Percentiles rank a stretch among this genome's conserved stretches.
Evolutionary conservation across 2,329 filamentous ascomycete genomes (phyloP).

Genomic region (Harringtonia aguacate): DNA sequence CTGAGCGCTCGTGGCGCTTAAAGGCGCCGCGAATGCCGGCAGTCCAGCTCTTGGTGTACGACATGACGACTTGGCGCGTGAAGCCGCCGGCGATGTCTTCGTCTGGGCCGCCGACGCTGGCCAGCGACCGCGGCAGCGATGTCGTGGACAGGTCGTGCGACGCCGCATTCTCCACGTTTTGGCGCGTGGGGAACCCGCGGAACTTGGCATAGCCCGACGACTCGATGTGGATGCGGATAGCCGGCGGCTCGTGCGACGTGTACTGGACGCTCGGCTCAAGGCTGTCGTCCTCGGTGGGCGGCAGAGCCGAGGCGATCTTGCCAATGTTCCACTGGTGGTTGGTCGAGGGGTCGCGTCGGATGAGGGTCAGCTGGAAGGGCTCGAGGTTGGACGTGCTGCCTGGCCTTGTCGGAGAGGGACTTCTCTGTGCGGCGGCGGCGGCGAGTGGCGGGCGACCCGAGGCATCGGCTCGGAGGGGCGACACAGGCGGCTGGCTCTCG

Average conservation of each 20-base stretch:
- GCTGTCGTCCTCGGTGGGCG: conserved; percentile 16
- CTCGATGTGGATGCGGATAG: conserved; percentile 42
- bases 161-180: conserved; percentile 2
- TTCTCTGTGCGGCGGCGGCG: neutral
- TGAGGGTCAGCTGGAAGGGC: conserved; percentile 50
- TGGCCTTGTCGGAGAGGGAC: conserved; percentile 26
- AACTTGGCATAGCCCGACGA: conserved; percentile 48
- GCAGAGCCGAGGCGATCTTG: conserved; percentile 42
- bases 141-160: neutral
- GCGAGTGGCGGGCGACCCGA: neutral
- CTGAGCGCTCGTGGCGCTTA: conserved; percentile 14
- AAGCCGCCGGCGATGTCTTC: conserved; percentile 21
- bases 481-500: neutral
- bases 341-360: conserved; percentile 61
- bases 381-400: conserved; percentile 18
- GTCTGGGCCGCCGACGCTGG: neutral
- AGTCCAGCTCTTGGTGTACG: conserved; percentile 39
- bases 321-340: conserved; percentile 69
- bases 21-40: conserved; percentile 35
- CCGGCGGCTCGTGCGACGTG: conserved; percentile 21
- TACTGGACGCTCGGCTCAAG: neutral
- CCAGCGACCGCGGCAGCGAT: neutral
- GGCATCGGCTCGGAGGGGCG: neutral
- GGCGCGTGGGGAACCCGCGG: conserved; percentile 32
- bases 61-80: conserved; percentile 46